Evolutionary conservation across 2,329 filamentous ascomycete species (phyloP), one percentile per base, ranked within the genome.

Genomic region (Cytospora chrysosperma): DNA sequence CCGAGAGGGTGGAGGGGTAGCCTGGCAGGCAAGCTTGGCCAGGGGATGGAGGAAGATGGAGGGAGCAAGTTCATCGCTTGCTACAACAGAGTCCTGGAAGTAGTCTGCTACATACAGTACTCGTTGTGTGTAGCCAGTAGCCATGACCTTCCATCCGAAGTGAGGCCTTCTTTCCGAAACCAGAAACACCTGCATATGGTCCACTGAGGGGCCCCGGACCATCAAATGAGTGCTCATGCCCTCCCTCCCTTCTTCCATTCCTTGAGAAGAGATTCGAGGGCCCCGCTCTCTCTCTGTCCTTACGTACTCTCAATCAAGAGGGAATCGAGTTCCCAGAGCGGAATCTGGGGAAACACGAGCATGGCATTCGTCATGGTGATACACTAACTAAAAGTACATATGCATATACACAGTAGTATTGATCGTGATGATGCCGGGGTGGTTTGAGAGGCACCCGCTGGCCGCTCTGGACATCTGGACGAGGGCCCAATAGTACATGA

Each of bases 151-250:
- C 32, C n/a, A 40, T 34, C 49, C 15, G 24, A 27, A 19, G 43
- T 21, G 27, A 21, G 57, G 32, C 47, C 57, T 27, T 49, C 55
- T 53, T 59, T 52, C 61, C 61, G 37, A 21, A 63, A 55, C 43
- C 55, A 63, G 61, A 59, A 61, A 47, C 34, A 55, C 50, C 58
- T 61, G 58, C 58, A 61, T 59, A 59, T 26, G 56, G 24, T 30
- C 56, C 54, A 57, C 49, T 54, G n/a, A 51, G 50, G 54, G 40
- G 30, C 60, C 52, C 10, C 15, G 24, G 53, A 4, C 54, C 55
- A 34, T 49, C 61, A 54, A 63, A 63, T 63, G 53, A 62, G 12
- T n/a, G 10, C 4, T 10, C 50, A 26, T 21, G 54, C 53, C 54
- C 52, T 32, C 47, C 60, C 60, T 57, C 60, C 60, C n/a, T n/a